Conservation (phyloP, 2,329 filamentous ascomycete genomes). For the Monilinia fructigena region DNA sequence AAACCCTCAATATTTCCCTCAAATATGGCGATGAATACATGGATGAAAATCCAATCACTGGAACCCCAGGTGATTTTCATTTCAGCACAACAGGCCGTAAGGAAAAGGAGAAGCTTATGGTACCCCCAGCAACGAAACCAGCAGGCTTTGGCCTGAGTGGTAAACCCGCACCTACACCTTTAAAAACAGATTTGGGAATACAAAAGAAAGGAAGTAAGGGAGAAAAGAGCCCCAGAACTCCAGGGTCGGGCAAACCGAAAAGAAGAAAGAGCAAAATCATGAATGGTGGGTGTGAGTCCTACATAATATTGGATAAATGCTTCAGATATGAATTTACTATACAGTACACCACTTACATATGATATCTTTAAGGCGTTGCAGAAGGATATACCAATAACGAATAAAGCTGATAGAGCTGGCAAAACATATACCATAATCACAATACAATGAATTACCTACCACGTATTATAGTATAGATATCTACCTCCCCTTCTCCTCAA, state of each 20-base stretch:
- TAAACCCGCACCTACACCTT: slow-evolving; percentile 27
- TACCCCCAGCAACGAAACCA: slow-evolving; percentile 28
- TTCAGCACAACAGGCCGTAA: slow-evolving; percentile 58
- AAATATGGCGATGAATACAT: slow-evolving; percentile 63
- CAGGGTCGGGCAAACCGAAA: slow-evolving; percentile 41
- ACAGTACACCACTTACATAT: slow-evolving; percentile 8
- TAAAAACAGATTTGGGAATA: slow-evolving; percentile 35
- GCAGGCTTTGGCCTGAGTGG: slow-evolving; percentile 27
- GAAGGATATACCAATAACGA: slow-evolving; percentile 5
- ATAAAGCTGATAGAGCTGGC: neutral
- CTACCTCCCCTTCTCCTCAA: neutral
- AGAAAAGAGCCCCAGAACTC: slow-evolving; percentile 40
- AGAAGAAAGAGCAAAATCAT: slow-evolving; percentile 41
- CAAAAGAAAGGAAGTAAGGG: slow-evolving; percentile 36
- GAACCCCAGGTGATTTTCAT: slow-evolving; percentile 64
- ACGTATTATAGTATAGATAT: neutral
- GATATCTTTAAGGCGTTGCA: slow-evolving; percentile 3
- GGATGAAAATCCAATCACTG: slow-evolving; percentile 67
- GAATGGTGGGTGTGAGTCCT: slow-evolving; percentile 32
- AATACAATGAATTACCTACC: slow-evolving; percentile 5
- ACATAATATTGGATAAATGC: slow-evolving; percentile 20
- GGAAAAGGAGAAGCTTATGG: slow-evolving; percentile 35
- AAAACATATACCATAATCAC: slow-evolving; percentile 1
- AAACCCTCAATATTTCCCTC: slow-evolving; percentile 57
- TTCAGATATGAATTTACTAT: neutral